A percentile compares a stretch with the other conserved stretches of the same genome.
Conservation (phyloP, 768 basidiomycete species). For the Termitomyces sp. region DNA sequence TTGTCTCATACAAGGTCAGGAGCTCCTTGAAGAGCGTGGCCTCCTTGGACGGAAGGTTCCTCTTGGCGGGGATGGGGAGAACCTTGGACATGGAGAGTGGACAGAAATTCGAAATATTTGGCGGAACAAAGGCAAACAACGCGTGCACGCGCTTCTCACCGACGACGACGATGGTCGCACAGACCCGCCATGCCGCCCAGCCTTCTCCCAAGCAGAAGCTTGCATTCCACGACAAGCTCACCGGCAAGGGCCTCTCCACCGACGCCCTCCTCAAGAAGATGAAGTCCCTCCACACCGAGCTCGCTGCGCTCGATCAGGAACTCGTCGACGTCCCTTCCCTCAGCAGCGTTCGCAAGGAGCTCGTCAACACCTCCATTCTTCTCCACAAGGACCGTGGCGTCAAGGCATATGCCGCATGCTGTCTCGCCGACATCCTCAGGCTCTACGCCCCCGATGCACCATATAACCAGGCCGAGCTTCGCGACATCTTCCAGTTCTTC, state of each 20-base stretch:
- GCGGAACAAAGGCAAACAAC: constrained; percentile 37
- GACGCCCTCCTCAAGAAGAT: constrained; percentile 86
- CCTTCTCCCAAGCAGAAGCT: constrained; percentile 56
- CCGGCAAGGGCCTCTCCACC: constrained; percentile 69
- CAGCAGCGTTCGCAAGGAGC: constrained; percentile 63
- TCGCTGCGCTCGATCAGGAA: constrained; percentile 87
- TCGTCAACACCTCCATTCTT: constrained; percentile 73
- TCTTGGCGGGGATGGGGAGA: constrained; percentile 34
- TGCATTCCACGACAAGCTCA: constrained; percentile 76
- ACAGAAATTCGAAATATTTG: constrained; percentile 4
- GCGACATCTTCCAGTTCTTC: constrained; percentile 98
- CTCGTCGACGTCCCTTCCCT: constrained; percentile 72
- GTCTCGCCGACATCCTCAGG: constrained; percentile 88
- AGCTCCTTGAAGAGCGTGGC: constrained; percentile 81
- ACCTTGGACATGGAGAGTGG: constrained; percentile 31
- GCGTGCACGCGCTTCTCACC: constrained; percentile 26
- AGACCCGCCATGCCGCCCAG: constrained; percentile 57
- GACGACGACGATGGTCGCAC: constrained; percentile 56
- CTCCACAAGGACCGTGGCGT: constrained; percentile 96
- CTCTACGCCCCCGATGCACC: constrained; percentile 97
- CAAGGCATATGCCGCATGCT: constrained; percentile 92
- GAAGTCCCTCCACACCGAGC: constrained; percentile 67
- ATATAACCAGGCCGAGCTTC: constrained; percentile 81
- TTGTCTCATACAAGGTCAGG: constrained; percentile 80
- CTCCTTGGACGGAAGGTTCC: constrained; percentile 78